Base-by-base conservation (phyloP, 768 basidiomycete species). In the Phaffia tasmanica region DNA sequence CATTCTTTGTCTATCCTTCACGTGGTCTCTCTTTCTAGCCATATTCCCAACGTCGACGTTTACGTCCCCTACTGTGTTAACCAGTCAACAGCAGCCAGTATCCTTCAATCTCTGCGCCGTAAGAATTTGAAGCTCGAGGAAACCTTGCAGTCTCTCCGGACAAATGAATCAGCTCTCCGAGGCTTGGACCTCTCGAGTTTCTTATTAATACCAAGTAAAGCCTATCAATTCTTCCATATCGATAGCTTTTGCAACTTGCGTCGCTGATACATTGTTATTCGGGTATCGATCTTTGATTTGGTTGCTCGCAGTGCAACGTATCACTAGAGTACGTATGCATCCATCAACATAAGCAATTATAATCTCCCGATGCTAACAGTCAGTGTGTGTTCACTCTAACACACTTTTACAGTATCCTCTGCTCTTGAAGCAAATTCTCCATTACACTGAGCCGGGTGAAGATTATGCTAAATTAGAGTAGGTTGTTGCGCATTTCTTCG, bases 301-400 rank as follows among this genome's bases (percentile, higher is more conserved):
- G 15, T 23, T n/a, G 15, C 85, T 84, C n/a, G 92, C 92, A 0
- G 94, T 93, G 91, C 91, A 95, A 83, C 85, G 94, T 11, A 85
- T 97, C 64, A 95, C 94, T 0, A 82, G 90, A 65, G 35, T 42
- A 42, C 11, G 11, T 11, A 42, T 42, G 35, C 35, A 11, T 42
- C 11, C 35, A 42, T 42, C 35, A 42, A 42, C 11, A 42, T 42
- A 42, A 42, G 11, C 11, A 42, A 42, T 11, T 11, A 42, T 42
- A 42, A 42, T 0, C 80, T 99, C 0, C 80, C 97, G 42, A 85
- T 97, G 70, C 84, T 85, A 63, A 88, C 89, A 77, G 85, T 84
- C 58, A 23, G 75, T 68, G 3, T 35, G 57, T 15, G 35, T 29
- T 69, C 51, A 53, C 35, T 49, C 18, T 49, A 61, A 9, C 35